Evolutionary conservation across 805 yeast species (phyloP), one percentile per base, ranked within the genome.

Genomic region (Lachancea meyersii): DNA sequence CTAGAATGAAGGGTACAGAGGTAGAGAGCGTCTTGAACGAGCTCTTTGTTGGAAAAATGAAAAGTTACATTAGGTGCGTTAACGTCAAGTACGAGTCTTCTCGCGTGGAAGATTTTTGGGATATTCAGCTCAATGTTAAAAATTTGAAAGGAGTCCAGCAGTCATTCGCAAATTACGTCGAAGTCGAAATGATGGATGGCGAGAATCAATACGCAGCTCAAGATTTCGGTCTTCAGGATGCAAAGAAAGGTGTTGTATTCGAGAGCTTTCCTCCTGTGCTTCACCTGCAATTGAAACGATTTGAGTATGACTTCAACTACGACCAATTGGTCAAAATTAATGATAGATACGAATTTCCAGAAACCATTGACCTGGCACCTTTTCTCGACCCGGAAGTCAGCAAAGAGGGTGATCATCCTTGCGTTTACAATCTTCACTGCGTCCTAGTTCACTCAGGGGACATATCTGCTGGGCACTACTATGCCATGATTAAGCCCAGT

Each of bases 381-480:
- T 93, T 77, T 56, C 65, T 91, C 48, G 93, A 85, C 45, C 77
- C 77, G 32, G 65, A 67, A 11, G 59, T 63, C 24, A 64, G 62
- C 38, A 59, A 47, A 26, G 60, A 57, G 5, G 41, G 48, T 20
- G 22, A 43, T 26, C 47, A 36, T 22, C 44, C 57, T 14, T 53
- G 64, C 35, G 79, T 72, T 27, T 93, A 93, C 61, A 80, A 77
- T 40, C 67, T 93, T 20, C 96, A 91, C 62, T 96, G 97, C 9
- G 98, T 93, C 2, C 69, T 93, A 44, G 97, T 93, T 10, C 99
- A 93, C 61, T 82, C 88, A 32, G 99, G 99, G 46, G 96, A 91
- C 57, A 82, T 93, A 38, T 85, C 95, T 9, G 85, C 89, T 35
- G 99, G 99, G 17, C 99, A 93, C 60, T 93, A 93, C 63, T 93